Evolutionary conservation across 305 asterid species (phyloP).

Genomic region (Andrographis paniculata): DNA sequence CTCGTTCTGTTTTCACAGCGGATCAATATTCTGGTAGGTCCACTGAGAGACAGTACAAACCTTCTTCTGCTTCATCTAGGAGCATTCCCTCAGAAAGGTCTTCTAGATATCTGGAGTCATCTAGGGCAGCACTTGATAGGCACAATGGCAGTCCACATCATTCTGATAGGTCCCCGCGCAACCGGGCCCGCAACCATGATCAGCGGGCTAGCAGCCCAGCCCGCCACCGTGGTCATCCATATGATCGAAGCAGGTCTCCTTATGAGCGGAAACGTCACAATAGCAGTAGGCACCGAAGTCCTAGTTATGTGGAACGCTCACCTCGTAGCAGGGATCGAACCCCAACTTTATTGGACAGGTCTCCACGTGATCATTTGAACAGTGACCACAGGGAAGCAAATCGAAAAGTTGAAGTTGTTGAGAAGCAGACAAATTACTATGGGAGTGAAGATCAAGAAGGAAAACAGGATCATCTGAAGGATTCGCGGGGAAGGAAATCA

Average conservation of each 20-base stretch:
- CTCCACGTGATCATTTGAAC: slow-evolving; percentile 55
- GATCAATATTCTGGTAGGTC: slow-evolving; percentile 58
- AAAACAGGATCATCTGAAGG: slow-evolving; percentile 40
- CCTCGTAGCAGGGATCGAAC: slow-evolving; percentile 54
- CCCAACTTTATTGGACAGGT: slow-evolving; percentile 51
- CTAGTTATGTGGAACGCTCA: slow-evolving; percentile 36
- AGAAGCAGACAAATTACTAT: slow-evolving; percentile 42
- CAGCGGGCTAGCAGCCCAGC: slow-evolving; percentile 65
- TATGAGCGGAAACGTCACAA: slow-evolving; percentile 40
- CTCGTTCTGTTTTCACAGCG: slow-evolving; percentile 38
- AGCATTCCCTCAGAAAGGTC: slow-evolving; percentile 57
- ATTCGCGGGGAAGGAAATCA: slow-evolving; percentile 39
- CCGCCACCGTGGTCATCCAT: slow-evolving; percentile 28
- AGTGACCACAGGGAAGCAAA: slow-evolving; percentile 35
- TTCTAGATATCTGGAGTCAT: slow-evolving; percentile 58
- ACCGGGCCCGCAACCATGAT: slow-evolving; percentile 61
- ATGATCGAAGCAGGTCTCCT: slow-evolving; percentile 60
- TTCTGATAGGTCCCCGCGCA: slow-evolving; percentile 76
- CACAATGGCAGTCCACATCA: slow-evolving; percentile 69
- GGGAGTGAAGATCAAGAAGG: slow-evolving; percentile 60
- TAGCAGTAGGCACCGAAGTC: slow-evolving; percentile 44
- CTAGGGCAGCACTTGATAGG: slow-evolving; percentile 53
- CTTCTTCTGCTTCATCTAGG: slow-evolving; percentile 37
- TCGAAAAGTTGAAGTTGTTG: slow-evolving; percentile 46
- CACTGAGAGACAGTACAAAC: slow-evolving; percentile 47